Base-by-base conservation (phyloP, 1,284 basidiomycete genomes). In the Xanthoconium separans region DNA sequence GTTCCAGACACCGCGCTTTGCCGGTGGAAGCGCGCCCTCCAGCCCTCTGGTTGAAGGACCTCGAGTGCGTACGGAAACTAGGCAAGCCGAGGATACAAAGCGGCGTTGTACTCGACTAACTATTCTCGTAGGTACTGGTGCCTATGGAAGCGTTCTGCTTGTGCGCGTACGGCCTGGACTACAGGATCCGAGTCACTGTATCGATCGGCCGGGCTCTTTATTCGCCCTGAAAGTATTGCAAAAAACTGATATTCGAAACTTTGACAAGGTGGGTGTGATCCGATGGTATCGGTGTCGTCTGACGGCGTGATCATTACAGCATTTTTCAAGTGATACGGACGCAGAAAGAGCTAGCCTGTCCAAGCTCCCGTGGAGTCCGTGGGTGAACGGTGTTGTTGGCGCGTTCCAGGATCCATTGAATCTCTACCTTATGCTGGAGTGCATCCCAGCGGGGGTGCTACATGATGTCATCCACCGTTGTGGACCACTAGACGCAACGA, bases 361-460 rank as follows among this genome's bases (percentile, higher is more conserved):
- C 24, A 54, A 58, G 34, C 67, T 83, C 15, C 73, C 74, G 4
- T 84, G 82, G 83, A 77, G 72, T 47, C 76, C 82, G 0, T 83
- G 80, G 67, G 58, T 82, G 40, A 66, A 70, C 13, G 77, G 77
- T 4, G 60, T 80, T 6, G 54, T 82, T 29, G 67, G 73, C 48
- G 68, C 63, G 2, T 79, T 81, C 59, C 59, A 71, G 41, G 83
- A 85, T 63, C 29, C 64, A 0, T 58, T 65, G 44, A 80, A 79
- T 54, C 59, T 79, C 12, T 83, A 84, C 61, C 63, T 78, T 40
- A 63, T 77, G 58, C 66, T 81, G 36, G 83, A 85, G 64, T 72
- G 74, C 56, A 73, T 74, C 10, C 73, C 77, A 0, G 70, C 71
- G 36, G 76, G 75, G 0, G 74, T 73, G 7, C 65, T 84, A 1